Base-by-base conservation (phyloP, 176 grass and related monocot species). In the Cocos nucifera region DNA sequence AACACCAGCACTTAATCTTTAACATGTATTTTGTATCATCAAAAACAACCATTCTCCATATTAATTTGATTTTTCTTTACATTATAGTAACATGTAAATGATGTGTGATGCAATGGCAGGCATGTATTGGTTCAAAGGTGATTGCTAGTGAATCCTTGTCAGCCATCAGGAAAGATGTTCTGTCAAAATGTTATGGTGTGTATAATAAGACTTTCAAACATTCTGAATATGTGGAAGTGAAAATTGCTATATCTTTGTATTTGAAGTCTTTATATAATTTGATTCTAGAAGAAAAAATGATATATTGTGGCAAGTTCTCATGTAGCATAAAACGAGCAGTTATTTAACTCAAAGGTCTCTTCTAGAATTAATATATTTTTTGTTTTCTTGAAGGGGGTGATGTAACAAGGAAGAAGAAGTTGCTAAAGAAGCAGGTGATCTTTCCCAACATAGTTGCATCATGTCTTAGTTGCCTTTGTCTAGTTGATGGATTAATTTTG, bases 121-220 rank as follows among this genome's bases (percentile, higher is more conserved):
- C 91, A 82, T 96, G 91, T 60, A 87, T 96, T 58, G 86, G 91
- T 50, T 24, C 86, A 51, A 96, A 96, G 75, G 91, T 96, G 39
- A 82, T 96, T 69, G 91, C 91, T 44, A 96, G 91, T 15, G 91
- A 96, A 90, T 77, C 83, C 17, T 72, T 96, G 25, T 96, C 91
- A 44, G 91, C 91, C 64, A 78, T 96, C 71, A 85, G 91, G 69
- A 96, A 96, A 75, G 91, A 96, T 90, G 91, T 96, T 65, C 75
- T 86, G 5, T 80, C 91, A 67, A 96, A 96, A 96, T 96, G 91
- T 83, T 96, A 96, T 35, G 91, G 91, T 96, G 87, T 69, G 73
- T 63, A 76, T 44, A 2, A 44, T 39, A 12, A 44, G 8, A 44
- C 35, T 44, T 14, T 14, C 2, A 3, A 44, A 44, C 10, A 8